Evolutionary conservation across 805 yeast species (phyloP).

Genomic region (Wickerhamiella lipophila): DNA sequence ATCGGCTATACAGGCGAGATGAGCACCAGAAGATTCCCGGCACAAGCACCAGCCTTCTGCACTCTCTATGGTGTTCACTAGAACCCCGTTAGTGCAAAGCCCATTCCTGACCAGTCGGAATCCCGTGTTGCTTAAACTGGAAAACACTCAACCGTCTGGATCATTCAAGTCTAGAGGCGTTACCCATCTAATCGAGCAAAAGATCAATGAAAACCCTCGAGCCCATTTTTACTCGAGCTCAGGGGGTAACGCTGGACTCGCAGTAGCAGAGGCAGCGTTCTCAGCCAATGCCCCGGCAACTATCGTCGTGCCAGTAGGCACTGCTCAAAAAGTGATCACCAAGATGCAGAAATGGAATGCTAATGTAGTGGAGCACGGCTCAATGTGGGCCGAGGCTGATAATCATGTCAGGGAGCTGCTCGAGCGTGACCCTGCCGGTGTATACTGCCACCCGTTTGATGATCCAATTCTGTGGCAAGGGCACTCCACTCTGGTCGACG

Average conservation of each 20-base stretch:
- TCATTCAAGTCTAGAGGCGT: conserved; percentile 66
- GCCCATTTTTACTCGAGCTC: conserved; percentile 52
- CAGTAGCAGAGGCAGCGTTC: conserved; percentile 81
- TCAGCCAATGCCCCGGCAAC: conserved; percentile 44
- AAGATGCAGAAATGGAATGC: conserved; percentile 40
- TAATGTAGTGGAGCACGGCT: conserved; percentile 43
- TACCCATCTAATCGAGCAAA: conserved; percentile 12
- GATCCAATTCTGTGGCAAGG: conserved; percentile 92
- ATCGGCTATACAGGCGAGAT: too few relatives aligned
- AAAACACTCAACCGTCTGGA: conserved; percentile 78
- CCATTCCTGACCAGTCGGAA: background rate
- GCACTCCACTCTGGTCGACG: conserved; percentile 86
- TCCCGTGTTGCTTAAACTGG: conserved; percentile 59
- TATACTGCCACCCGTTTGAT: conserved; percentile 87
- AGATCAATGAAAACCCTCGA: conserved; percentile 31
- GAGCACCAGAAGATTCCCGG: too few relatives aligned
- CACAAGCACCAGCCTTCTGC: too few relatives aligned
- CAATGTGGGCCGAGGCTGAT: conserved; percentile 69
- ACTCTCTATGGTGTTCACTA: conserved; percentile 1
- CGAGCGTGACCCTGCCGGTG: conserved; percentile 72
- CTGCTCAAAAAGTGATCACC: conserved; percentile 36
- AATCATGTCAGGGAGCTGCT: conserved; percentile 60
- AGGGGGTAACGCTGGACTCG: conserved; percentile 96
- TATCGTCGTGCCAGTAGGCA: conserved; percentile 45
- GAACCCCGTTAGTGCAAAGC: conserved; percentile 1